Evolutionary conservation across 306 rosid species (phyloP), one percentile per base, ranked within the genome.

Genomic region (Amphicarpaea edgeworthii): DNA sequence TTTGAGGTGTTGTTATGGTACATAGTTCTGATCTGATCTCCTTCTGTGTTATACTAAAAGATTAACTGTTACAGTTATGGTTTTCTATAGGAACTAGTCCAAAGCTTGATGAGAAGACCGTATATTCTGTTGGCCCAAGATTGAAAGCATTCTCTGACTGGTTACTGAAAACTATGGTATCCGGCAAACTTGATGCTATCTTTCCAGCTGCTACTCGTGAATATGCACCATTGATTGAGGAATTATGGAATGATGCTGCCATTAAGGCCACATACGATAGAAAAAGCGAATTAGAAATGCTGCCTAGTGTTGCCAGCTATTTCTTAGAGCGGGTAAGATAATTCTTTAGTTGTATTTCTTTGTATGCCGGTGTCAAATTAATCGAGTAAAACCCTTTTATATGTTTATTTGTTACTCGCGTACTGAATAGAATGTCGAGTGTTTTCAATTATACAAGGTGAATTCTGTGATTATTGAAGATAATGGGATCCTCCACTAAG

Each of bases 191-290:
- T 79, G 99, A 96, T 72, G 95, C 88, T 49, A 88, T 96, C 79
- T 96, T 96, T 82, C 99, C 99, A 62, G 99, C 99, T 17, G 99
- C 99, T 58, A 92, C 93, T 59, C 99, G 99, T 82, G 99, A 96
- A 86, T 96, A 96, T 83, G 97, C 93, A 24, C 99, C 99, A 16
- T 50, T 92, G 72, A 89, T 96, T 19, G 99, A 90, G 80, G 99
- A 92, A 85, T 83, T 96, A 73, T 96, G 99, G 99, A 87, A 85
- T 70, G 93, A 92, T 79, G 75, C 91, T 26, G 99, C 99, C 72
- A 85, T 96, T 64, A 88, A 89, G 82, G 99, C 94, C 65, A 86
- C 98, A 17, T 96, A 92, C 70, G 81, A 81, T 80, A 86, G 99
- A 80, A 88, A 83, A 86, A 88, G 70, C 81, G 99, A 96, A 83